These are phyloP conservation scores for Botryotinia convoluta DNA, from an alignment of 2,329 filamentous ascomycete species.

Conservation along the genomic window DNA sequence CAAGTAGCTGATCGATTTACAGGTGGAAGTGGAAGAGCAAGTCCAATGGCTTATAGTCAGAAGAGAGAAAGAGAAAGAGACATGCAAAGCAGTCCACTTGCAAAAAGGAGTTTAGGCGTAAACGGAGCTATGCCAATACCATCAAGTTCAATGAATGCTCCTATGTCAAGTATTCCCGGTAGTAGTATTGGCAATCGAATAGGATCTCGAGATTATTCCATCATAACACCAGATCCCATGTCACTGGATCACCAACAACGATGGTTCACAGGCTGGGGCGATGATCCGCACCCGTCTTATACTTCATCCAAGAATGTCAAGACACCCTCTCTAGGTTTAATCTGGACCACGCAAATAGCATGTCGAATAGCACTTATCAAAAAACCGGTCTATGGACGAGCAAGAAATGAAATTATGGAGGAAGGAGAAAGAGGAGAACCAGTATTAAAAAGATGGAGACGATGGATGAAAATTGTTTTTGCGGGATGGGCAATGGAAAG, in stretches of 20 bases:
- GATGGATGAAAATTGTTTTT: constrained; percentile 89
- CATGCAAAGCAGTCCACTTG: constrained; percentile 32
- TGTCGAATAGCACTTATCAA: constrained; percentile 80
- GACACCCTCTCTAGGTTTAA: constrained; percentile 80
- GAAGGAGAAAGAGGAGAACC: constrained; percentile 46
- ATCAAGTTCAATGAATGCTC: constrained; percentile 29
- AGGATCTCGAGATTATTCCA: constrained; percentile 15
- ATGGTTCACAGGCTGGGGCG: constrained; percentile 95
- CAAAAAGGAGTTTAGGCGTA: background rate
- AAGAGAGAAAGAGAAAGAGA: background rate
- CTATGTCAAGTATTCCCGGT: constrained; percentile 29
- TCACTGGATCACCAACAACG: constrained; percentile 85
- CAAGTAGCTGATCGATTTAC: constrained; percentile 88
- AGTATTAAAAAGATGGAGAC: constrained; percentile 59
- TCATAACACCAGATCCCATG: constrained; percentile 53
- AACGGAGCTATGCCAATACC: constrained; percentile 20
- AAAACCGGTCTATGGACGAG: constrained; percentile 50
- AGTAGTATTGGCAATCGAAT: background rate
- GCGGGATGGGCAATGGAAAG: constrained; percentile 67
- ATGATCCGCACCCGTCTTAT: constrained; percentile 48
- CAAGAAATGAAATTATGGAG: constrained; percentile 36
- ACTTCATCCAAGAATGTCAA: constrained; percentile 54
- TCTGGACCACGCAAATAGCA: constrained; percentile 88
- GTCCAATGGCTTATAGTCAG: constrained; percentile 19
- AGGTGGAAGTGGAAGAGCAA: constrained; percentile 17